Base-by-base conservation (phyloP, 2,329 filamentous ascomycete species). In the Orbilia blumenaviensis region DNA sequence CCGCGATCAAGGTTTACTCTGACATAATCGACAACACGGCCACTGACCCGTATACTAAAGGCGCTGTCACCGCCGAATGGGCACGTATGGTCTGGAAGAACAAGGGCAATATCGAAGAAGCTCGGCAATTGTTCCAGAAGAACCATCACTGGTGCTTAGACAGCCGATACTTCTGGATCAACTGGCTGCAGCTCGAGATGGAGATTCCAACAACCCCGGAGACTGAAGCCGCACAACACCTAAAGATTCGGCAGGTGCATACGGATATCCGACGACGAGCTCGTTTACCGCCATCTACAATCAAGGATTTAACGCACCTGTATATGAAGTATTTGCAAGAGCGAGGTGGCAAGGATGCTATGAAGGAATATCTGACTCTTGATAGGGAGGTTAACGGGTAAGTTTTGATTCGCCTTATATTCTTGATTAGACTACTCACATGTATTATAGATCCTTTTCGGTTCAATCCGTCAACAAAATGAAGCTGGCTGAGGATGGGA, bases 301-400 rank as follows among this genome's bases (percentile, higher is more conserved):
- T 94, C 83, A 91, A 90, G 82, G 91, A 93, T 48, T 84, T 99
- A 3, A 89, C 90, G 42, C 87, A 92, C 77, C 85, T 87, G 66
- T 99, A 98, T 83, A 89, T 97, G 85, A 85, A 87, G 10, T 97
- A 95, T 81, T 86, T 99, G 36, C 88, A 96, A 78, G 90, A 96
- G 80, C 87, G 92, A 64, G 94, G 94, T 12, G 90, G 89, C 76
- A 92, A 93, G 82, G 89, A 94, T 32, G 88, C 92, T 1, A 94
- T 96, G 84, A 92, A 93, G 83, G 91, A 94, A 80, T 97, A 94
- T 82, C 86, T 97, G 81, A 85, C 87, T 73, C 85, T 98, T 36
- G 94, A 99, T 81, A 88, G 90, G 46, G 92, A 96, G 82, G 88
- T 97, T 74, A 95, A 96, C 82, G 95, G 95, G 89, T 90, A 84